A percentile compares a stretch with the other conserved stretches of the same genome.
Conservation (phyloP, 257 asterid genomes). For the Nicotiana benthamiana region DNA sequence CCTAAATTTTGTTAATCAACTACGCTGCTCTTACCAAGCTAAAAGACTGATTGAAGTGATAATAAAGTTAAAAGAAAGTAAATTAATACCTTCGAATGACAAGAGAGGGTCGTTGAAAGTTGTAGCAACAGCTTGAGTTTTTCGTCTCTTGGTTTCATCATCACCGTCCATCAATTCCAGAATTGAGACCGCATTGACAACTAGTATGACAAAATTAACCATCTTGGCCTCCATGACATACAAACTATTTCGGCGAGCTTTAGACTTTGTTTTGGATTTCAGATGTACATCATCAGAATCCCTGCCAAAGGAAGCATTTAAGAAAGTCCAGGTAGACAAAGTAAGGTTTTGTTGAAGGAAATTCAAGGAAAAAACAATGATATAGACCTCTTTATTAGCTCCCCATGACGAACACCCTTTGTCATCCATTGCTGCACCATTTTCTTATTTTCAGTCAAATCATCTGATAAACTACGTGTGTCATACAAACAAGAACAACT, state of each 20-base stretch:
- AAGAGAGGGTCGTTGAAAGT: slow-evolving; percentile 42
- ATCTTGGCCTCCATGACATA: slow-evolving; percentile 17
- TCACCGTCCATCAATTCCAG: slow-evolving; percentile 41
- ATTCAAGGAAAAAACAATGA: neutral
- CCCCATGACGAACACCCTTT: slow-evolving; percentile 61
- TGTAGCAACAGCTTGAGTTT: slow-evolving; percentile 32
- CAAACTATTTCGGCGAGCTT: slow-evolving; percentile 26
- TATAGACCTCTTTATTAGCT: slow-evolving; percentile 49
- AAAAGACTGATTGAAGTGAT: neutral
- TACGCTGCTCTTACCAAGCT: neutral
- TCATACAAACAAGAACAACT: slow-evolving; percentile 60
- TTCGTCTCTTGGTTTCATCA: slow-evolving; percentile 28
- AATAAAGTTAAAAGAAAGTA: neutral
- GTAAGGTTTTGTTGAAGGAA: neutral
- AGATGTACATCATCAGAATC: slow-evolving; percentile 35
- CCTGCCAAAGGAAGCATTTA: slow-evolving; percentile 31
- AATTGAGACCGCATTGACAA: slow-evolving; percentile 64
- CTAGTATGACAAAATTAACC: slow-evolving; percentile 61
- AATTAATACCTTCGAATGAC: slow-evolving; percentile 57
- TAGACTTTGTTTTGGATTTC: slow-evolving; percentile 34
- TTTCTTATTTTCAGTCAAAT: slow-evolving; percentile 35
- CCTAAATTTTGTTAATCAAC: neutral
- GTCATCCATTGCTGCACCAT: slow-evolving; percentile 51
- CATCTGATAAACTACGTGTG: slow-evolving; percentile 53
- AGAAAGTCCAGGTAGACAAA: neutral